Evolutionary conservation across 495 filamentous ascomycete species (phyloP), one percentile per base, ranked within the genome.

Genomic region (Neurospora tetraspora): DNA sequence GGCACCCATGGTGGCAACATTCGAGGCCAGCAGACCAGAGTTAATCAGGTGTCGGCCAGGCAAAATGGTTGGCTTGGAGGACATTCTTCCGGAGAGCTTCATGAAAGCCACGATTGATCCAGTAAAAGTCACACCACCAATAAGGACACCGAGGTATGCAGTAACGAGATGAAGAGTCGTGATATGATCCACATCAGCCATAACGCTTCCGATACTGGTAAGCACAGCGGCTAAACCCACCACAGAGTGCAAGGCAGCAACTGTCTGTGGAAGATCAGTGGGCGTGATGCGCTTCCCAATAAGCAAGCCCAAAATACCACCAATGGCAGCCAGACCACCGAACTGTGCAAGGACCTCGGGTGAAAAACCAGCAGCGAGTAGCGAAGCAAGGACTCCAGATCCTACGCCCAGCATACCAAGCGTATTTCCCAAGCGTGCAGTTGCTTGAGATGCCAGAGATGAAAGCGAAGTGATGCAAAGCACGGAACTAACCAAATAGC

Each of bases 281-380:
- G 92, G 90, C 6, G 91, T 94, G 72, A 94, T 94, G 70, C 91
- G 88, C 73, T 91, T 90, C n/a, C 92, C 92, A 74, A 95, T 92
- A 73, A 92, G 73, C 39, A 90, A 84, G 14, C 89, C 88, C 77
- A 80, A 59, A 9, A 93, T 74, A 37, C 87, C 86, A 45, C 92
- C 92, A 27, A 91, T 79, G 23, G 88, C 86, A 31, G 92, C 92
- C n/a, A 95, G 88, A 4, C 81, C 84, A 43, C 86, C 88, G 73
- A 93, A 93, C 76, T 95, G 92, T 1, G 89, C 84, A 73, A 95
- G 80, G 1, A 91, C 90, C 68, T 91, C 91, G 9, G 90, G 82
- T 23, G 89, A 85, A 74, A 94, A 94, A 11, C 92, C 92, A n/a
- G 91, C 92, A 23, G 92, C 92, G 47, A 89, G 82, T 11, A 95